Conservation (phyloP, 2,329 filamentous ascomycete species). For the Tolypocladium amazonense region DNA sequence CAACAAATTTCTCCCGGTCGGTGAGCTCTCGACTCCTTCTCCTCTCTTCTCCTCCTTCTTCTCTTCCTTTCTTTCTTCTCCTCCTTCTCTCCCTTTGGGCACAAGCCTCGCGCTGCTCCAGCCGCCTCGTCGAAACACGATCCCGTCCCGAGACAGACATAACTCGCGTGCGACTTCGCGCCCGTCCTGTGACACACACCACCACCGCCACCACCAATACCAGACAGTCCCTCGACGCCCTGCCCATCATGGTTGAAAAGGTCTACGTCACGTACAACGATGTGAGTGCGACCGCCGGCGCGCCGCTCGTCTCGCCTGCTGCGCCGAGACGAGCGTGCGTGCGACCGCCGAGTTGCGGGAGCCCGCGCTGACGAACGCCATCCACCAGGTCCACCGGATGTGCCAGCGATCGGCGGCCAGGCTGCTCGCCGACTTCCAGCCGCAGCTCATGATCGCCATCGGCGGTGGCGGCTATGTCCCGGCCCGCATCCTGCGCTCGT, state of each 20-base stretch:
- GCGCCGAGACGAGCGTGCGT: neutral
- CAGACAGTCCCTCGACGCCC: neutral
- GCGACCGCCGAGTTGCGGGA: neutral
- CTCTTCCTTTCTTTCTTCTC: slow-evolving; percentile 1
- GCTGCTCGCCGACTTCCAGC: slow-evolving; percentile 78
- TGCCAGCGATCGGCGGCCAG: slow-evolving; percentile 75
- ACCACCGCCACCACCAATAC: neutral
- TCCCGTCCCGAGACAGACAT: neutral
- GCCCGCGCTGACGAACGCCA: slow-evolving; percentile 6
- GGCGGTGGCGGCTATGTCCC: slow-evolving; percentile 96
- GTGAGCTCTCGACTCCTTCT: neutral
- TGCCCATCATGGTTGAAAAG: slow-evolving; percentile 65
- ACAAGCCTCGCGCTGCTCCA: neutral
- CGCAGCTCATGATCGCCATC: slow-evolving; percentile 96
- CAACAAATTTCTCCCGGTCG: neutral
- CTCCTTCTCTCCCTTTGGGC: neutral
- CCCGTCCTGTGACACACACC: neutral
- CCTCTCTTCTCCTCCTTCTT: neutral
- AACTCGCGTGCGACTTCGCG: neutral
- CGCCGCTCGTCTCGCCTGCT: neutral
- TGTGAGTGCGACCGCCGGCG: slow-evolving; percentile 39
- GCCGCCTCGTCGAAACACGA: neutral
- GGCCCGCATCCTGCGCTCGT: slow-evolving; percentile 91
- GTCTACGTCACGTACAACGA: slow-evolving; percentile 88
- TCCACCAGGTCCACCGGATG: slow-evolving; percentile 79